Evolutionary conservation across 2,329 filamentous ascomycete genomes (phyloP), one percentile per base, ranked within the genome.

Genomic region (Aspergillus candidus): DNA sequence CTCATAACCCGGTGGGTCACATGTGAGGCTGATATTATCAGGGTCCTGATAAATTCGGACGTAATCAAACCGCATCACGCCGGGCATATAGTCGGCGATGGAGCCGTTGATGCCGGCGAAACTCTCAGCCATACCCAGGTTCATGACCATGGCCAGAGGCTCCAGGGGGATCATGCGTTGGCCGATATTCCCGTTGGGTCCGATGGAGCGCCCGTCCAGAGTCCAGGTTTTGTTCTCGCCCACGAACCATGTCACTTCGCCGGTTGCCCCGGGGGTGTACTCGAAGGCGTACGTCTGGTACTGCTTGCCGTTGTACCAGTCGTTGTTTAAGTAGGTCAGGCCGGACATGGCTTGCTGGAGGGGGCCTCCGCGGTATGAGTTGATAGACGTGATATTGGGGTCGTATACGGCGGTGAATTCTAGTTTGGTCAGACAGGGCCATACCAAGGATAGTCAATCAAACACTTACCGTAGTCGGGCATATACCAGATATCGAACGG

Each of bases 401-500:
- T 87, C 77, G 52, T 86, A 86, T 2, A 86, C 69, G 48, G 83
- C 82, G 32, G 82, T 63, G 52, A 77, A 85, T 13, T 85, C 76
- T 50, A n/a, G 32, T 6, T 22, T 5, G 6, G 32, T 30, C 29
- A 48, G 31, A 37, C 30, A 14, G 17, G 27, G 17, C 10, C 12
- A 6, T 2, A 11, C 0, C 17, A 11, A n/a, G 8, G 4, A 18
- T 32, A 11, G 22, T 35, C 17, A 3, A 29, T 12, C 18, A 29
- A 12, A 8, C 7, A 51, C 62, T 42, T 53, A 73, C 71, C 67
- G 51, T 76, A 76, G 55, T 84, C 73, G 7, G 82, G 81, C 64
- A 80, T 77, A 57, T 84, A 86, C 73, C 78, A 84, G 36, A 82
- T 72, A 57, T 87, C 83, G 52, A 86, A 86, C 2, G 83, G 83